A percentile compares a stretch with the other conserved stretches of the same genome.
These are phyloP conservation scores for Vitis hybrid DNA, from an alignment of 177 flowering plant genomes.

Conservation along the genomic window DNA sequence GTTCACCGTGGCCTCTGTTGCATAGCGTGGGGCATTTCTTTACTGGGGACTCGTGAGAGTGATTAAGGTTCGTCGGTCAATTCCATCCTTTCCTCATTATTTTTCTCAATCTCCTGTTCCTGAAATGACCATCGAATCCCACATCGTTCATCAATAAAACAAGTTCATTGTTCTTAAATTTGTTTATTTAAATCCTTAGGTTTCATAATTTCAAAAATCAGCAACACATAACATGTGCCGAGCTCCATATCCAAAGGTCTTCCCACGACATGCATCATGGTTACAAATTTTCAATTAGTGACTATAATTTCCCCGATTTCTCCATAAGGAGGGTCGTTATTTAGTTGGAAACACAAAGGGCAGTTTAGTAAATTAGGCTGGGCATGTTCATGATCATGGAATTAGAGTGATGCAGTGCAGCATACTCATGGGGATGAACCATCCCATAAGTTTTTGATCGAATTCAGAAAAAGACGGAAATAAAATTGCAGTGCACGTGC, in stretches of 20 bases:
- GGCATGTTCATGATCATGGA: background rate
- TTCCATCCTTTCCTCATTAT: background rate
- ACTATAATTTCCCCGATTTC: background rate
- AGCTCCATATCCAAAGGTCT: too few relatives aligned
- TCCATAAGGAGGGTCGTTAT: background rate
- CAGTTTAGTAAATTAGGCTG: background rate
- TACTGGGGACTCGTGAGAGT: background rate
- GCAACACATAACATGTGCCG: too few relatives aligned
- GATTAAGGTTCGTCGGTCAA: slow-evolving; percentile 16
- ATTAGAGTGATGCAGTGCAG: background rate
- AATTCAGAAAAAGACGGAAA: background rate
- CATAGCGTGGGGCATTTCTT: slow-evolving; percentile 15
- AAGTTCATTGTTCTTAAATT: too few relatives aligned
- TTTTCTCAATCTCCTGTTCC: background rate
- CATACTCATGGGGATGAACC: background rate
- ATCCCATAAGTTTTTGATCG: background rate
- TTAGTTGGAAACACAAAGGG: background rate
- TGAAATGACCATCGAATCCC: background rate
- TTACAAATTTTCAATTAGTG: too few relatives aligned
- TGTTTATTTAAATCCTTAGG: too few relatives aligned
- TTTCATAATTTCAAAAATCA: too few relatives aligned
- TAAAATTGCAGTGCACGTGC: slow-evolving; percentile 6
- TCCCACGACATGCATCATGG: too few relatives aligned
- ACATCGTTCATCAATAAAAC: too few relatives aligned
- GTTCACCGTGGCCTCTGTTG: slow-evolving; percentile 1